These are phyloP conservation scores for Nasturtium officinale DNA, from an alignment of 345 rosid species.

Conservation along the genomic window DNA sequence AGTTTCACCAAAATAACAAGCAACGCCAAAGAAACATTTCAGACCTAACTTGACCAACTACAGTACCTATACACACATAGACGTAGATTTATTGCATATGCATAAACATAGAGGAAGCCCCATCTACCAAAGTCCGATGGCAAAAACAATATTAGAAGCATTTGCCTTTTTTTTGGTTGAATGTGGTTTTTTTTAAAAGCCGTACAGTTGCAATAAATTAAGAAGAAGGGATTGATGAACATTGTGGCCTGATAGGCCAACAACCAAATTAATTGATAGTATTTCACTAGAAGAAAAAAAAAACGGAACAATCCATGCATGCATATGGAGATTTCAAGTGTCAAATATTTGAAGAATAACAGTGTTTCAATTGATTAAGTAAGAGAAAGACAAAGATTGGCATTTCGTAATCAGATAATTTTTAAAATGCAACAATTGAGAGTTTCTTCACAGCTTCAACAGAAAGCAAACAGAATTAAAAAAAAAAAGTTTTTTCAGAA, in stretches of 20 bases:
- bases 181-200: constrained; percentile 1
- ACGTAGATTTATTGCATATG: constrained; percentile 9
- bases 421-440: not conserved
- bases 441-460: not conserved
- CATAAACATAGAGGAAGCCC: constrained; percentile 5
- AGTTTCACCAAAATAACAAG: constrained; percentile 12
- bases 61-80: not conserved
- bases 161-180: not conserved
- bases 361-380: not conserved
- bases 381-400: not conserved
- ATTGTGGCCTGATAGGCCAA: constrained; percentile 38
- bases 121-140: not conserved
- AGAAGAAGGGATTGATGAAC: constrained; percentile 22
- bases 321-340: not conserved
- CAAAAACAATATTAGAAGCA: constrained; percentile 8
- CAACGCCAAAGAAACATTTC: constrained; percentile 14
- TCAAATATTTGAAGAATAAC: not conserved
- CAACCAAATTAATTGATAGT: constrained; percentile 36
- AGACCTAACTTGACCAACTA: constrained; percentile 42
- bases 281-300: not conserved
- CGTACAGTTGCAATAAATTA: constrained; percentile 17
- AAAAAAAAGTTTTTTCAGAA: not conserved
- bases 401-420: not conserved
- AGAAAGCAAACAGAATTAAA: not conserved
- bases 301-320: constrained; percentile 37